A percentile compares a stretch with the other conserved stretches of the same genome.
These are phyloP conservation scores for Phaffia rhodozyma DNA, from an alignment of 1,284 basidiomycete species.

Conservation along the genomic window DNA sequence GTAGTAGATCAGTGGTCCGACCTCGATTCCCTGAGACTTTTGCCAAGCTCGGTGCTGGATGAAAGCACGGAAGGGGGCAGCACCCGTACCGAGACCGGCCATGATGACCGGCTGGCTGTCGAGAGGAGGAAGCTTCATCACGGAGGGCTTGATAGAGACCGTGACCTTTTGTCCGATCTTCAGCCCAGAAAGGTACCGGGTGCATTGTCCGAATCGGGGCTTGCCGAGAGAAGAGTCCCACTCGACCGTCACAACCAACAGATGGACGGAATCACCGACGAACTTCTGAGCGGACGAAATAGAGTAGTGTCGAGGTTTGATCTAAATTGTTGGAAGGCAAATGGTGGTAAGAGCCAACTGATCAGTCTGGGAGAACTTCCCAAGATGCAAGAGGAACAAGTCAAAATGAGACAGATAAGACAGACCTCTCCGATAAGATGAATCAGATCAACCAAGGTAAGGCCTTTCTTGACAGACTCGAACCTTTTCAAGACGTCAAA, in stretches of 20 bases:
- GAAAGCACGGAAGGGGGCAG: slow-evolving; percentile 97
- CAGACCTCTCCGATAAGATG: slow-evolving; percentile 43
- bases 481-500: slow-evolving; percentile 76
- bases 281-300: slow-evolving; percentile 91
- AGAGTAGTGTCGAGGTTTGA: slow-evolving; percentile 95
- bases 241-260: slow-evolving; percentile 91
- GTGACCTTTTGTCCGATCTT: slow-evolving; percentile 84
- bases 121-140: slow-evolving; percentile 93
- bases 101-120: slow-evolving; percentile 88
- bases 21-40: slow-evolving; percentile 56
- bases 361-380: neutral
- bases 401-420: neutral
- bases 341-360: neutral
- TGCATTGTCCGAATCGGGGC: slow-evolving; percentile 85
- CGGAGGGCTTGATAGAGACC: slow-evolving; percentile 94
- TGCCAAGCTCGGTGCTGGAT: slow-evolving; percentile 87
- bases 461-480: slow-evolving; percentile 42
- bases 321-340: slow-evolving; percentile 56
- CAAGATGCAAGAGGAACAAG: neutral
- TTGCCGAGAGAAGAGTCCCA: slow-evolving; percentile 55
- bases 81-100: slow-evolving; percentile 95
- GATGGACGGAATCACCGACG: slow-evolving; percentile 85
- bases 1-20: slow-evolving; percentile 92
- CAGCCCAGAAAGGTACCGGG: slow-evolving; percentile 78
- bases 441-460: slow-evolving; percentile 54